Conservation (phyloP, 2,329 filamentous ascomycete genomes). For the Nigrospora sphaerica region DNA sequence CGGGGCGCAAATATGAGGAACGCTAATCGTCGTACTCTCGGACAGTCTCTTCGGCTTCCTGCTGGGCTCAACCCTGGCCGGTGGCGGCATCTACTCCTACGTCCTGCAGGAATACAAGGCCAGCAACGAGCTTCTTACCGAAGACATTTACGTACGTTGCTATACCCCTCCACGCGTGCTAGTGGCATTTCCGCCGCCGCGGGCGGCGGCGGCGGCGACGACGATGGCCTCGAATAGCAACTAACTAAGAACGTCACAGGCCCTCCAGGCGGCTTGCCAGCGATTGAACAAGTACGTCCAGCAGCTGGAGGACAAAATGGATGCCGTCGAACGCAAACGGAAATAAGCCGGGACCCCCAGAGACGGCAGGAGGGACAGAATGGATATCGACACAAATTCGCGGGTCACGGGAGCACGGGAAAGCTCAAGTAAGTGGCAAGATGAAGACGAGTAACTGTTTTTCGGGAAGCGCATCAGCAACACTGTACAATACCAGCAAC, state of each 20-base stretch:
- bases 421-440: too few species aligned
- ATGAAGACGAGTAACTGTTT: too few species aligned
- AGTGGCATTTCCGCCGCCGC: too few species aligned
- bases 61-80: conserved; percentile 72
- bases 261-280: conserved; percentile 80
- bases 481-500: too few species aligned
- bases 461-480: too few species aligned
- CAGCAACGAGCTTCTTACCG: conserved; percentile 85
- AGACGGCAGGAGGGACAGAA: background rate
- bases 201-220: background rate
- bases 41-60: conserved; percentile 85
- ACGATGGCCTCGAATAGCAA: background rate
- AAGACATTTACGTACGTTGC: conserved; percentile 87
- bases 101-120: conserved; percentile 88
- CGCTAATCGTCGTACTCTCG: background rate
- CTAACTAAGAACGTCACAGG: conserved; percentile 38
- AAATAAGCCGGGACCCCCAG: conserved; percentile 36
- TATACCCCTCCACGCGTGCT: conserved; percentile 17
- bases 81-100: conserved; percentile 83
- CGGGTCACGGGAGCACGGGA: too few species aligned
- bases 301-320: conserved; percentile 73
- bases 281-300: conserved; percentile 79
- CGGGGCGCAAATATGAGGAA: background rate
- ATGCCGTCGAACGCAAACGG: conserved; percentile 57
- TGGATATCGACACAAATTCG: background rate